phyloP scores from a whole-genome alignment of 164 flowering plant species.

The Kingdonia uniflora region DNA sequence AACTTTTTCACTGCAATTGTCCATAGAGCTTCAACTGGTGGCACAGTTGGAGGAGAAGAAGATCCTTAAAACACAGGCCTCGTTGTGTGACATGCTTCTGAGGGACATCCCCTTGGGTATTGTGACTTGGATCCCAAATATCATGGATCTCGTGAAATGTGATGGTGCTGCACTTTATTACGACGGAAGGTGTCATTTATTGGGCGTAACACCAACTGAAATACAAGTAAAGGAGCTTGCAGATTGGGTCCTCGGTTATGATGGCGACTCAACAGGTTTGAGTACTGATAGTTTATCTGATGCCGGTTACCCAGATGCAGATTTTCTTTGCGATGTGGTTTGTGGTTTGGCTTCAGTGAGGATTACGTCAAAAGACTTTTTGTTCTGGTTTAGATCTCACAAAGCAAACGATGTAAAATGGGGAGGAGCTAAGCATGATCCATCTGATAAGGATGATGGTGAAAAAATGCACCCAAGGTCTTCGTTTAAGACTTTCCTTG shows the following conservation, averaged over 20 bases:
- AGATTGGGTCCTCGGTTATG: slow-evolving; percentile 42
- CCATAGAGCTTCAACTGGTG: slow-evolving; percentile 53
- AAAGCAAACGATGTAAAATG: slow-evolving; percentile 43
- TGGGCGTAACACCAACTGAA: slow-evolving; percentile 71
- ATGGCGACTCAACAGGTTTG: slow-evolving; percentile 59
- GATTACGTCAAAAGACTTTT: slow-evolving; percentile 39
- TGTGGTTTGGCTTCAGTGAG: slow-evolving; percentile 68
- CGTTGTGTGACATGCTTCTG: slow-evolving; percentile 68
- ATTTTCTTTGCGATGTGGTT: slow-evolving; percentile 49
- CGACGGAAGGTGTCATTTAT: slow-evolving; percentile 30
- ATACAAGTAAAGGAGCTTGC: slow-evolving; percentile 48
- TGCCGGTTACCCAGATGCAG: slow-evolving; percentile 59
- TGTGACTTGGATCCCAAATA: slow-evolving; percentile 55
- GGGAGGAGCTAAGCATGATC: slow-evolving; percentile 73
- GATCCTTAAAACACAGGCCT: slow-evolving; percentile 38
- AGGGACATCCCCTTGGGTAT: slow-evolving; percentile 55
- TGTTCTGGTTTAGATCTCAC: slow-evolving; percentile 49
- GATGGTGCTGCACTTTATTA: slow-evolving; percentile 67
- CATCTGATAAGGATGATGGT: slow-evolving; percentile 38
- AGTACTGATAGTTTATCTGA: slow-evolving; percentile 57
- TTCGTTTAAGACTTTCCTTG: slow-evolving; percentile 46
- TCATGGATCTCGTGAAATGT: slow-evolving; percentile 75
- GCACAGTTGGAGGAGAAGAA: slow-evolving; percentile 46
- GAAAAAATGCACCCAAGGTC: slow-evolving; percentile 44
- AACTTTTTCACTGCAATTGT: slow-evolving; percentile 55